Conservation (phyloP, 2,329 filamentous ascomycete species). For the Sphaceloma murrayae region DNA sequence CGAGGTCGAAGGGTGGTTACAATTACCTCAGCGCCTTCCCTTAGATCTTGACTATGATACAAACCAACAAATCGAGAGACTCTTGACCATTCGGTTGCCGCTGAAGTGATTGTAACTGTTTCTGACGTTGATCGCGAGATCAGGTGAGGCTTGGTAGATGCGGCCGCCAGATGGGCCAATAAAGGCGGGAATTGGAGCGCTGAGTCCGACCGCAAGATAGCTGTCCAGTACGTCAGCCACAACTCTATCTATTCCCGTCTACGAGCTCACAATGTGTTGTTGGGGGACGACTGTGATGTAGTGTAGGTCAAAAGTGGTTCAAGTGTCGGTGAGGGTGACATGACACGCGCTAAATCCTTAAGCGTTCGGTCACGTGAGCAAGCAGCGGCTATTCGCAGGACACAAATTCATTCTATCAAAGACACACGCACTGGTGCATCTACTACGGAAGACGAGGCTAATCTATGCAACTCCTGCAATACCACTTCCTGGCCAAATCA, state of each 20-base stretch:
- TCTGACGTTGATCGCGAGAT: not conserved
- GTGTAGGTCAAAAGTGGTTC: not conserved
- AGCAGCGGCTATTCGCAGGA: conserved; percentile 10
- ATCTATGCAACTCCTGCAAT: conserved; percentile 3
- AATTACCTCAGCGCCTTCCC: no score
- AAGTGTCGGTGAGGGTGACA: not conserved
- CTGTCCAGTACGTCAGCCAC: not conserved
- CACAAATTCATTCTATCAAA: conserved; percentile 3
- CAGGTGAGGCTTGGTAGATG: not conserved
- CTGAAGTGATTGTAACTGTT: not conserved
- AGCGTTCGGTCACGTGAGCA: conserved; percentile 3
- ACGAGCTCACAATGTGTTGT: not conserved
- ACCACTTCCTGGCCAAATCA: no score
- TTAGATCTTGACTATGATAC: not conserved
- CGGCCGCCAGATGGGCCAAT: conserved; percentile 4
- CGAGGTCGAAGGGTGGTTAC: not conserved
- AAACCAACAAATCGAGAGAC: not conserved
- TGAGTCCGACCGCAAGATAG: not conserved
- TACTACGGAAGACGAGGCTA: conserved; percentile 1
- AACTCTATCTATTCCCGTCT: conserved; percentile 6
- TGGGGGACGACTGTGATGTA: no score
- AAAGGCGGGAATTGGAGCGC: not conserved
- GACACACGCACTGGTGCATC: conserved; percentile 3
- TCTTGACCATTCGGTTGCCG: conserved; percentile 3
- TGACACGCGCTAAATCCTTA: conserved; percentile 13